Base-by-base conservation (phyloP, 192 early-diverging fungal genomes). In the Paraglomus occultum region DNA sequence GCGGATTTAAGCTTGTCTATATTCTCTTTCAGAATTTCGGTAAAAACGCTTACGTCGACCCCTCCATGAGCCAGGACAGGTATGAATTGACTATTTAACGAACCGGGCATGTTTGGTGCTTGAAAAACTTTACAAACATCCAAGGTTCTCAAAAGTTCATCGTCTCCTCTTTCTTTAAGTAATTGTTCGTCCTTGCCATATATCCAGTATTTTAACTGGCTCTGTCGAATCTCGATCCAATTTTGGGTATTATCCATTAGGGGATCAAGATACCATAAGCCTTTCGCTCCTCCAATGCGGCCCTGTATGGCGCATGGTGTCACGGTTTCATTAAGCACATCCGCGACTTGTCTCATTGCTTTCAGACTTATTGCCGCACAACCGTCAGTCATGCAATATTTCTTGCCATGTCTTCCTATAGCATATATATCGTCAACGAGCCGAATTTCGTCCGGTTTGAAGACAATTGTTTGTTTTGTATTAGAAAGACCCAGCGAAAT, bases 251-350 rank as follows among this genome's bases (percentile, higher is more conserved):
- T 44, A 14, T 73, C 73, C 1, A 60, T 20, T 10, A 39, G 22
- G 14, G 69, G 73, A 9, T 71, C 31, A 1, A 78, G 18, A 20
- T 64, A 70, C 77, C 77, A 78, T 22, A 78, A 15, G 0, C 77
- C 77, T 54, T 78, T 78, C 9, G 77, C 60, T 12, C 74, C 74
- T 6, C 66, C 77, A 69, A 78, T 78, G 46, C 77, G 71, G 0
- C 70, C 77, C 72, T 78, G 77, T 31, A 78, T 61, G 18, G 70
- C 74, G 44, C 66, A 72, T 8, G 77, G 77, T 0, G 75, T 50
- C 57, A 63, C 66, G 22, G 67, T 54, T 12, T 18, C 18, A 6
- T 18, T 42, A 18, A 76, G 49, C 5, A 61, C 64, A 5, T 64
- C 53, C 20, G 75, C 67, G 0, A 78, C 40, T 50, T 66, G 49